Evolutionary conservation across 2,329 filamentous ascomycete species (phyloP).

Genomic region (Cladosporium austrohemisphaericum): DNA sequence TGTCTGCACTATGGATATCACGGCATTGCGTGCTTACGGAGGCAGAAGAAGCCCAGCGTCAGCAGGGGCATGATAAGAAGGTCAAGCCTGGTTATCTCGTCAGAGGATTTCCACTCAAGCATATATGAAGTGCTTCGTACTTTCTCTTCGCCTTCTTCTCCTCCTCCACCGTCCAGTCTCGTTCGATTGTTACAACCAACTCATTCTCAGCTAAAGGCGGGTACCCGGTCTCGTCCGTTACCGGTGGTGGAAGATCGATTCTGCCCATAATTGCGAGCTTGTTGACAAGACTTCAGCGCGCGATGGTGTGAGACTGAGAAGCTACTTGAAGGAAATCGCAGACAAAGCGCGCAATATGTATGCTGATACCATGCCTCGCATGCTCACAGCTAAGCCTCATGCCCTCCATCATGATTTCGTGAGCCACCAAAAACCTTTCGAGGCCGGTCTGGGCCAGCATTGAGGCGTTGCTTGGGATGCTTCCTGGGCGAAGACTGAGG

Average conservation of each 20-base stretch:
- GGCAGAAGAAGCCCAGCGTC: constrained; percentile 33
- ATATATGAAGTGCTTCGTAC: constrained; percentile 16
- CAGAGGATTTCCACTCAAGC: background rate
- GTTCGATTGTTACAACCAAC: constrained; percentile 11
- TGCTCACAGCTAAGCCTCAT: background rate
- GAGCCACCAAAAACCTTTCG: background rate
- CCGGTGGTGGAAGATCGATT: constrained; percentile 10
- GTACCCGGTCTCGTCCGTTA: background rate
- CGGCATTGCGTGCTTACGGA: constrained; percentile 19
- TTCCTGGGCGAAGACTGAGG: background rate
- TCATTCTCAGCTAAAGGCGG: constrained; percentile 12
- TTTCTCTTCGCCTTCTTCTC: constrained; percentile 31
- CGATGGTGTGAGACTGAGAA: background rate
- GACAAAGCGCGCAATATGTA: background rate
- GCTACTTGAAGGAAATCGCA: background rate
- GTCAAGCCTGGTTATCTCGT: constrained; percentile 24
- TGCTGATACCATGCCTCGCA: constrained; percentile 3
- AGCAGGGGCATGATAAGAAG: constrained; percentile 33
- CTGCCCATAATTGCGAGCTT: constrained; percentile 1
- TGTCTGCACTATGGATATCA: background rate
- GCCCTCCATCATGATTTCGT: background rate
- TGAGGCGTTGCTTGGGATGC: constrained; percentile 9
- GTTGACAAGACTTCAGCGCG: background rate
- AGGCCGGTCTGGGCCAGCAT: background rate
- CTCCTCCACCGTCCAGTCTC: constrained; percentile 29